Percentiles rank a stretch among this genome's conserved stretches.
phyloP scores from a whole-genome alignment of 345 rosid species.

The Zanthoxylum bungeanum region DNA sequence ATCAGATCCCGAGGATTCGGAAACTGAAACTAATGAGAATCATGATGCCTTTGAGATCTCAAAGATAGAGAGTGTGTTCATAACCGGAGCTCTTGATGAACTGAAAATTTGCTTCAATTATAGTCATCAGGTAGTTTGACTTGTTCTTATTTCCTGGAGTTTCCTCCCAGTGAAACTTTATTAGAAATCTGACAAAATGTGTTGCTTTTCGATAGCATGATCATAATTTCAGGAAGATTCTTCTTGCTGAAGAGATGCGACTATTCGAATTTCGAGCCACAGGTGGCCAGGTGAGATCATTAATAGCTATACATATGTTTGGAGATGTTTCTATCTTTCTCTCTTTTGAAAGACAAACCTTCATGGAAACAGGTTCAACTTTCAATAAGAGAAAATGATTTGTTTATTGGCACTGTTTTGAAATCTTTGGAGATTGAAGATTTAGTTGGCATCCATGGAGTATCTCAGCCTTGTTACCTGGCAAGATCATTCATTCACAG shows the following conservation, averaged over 20 bases:
- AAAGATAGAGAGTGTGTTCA: constrained; percentile 56
- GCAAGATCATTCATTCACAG: constrained; percentile 81
- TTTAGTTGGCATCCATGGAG: constrained; percentile 52
- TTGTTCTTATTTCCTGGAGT: constrained; percentile 13
- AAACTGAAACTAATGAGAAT: constrained; percentile 44
- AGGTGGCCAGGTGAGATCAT: constrained; percentile 81
- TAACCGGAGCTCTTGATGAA: constrained; percentile 91
- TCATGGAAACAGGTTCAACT: constrained; percentile 68
- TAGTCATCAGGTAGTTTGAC: constrained; percentile 50
- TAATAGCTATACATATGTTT: constrained; percentile 7
- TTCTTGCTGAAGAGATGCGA: constrained; percentile 70
- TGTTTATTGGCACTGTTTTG: constrained; percentile 81
- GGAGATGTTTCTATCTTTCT: constrained; percentile 16
- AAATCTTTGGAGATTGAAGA: constrained; percentile 97
- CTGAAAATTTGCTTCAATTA: constrained; percentile 75
- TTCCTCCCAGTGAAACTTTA: constrained; percentile 17
- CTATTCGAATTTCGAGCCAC: constrained; percentile 84
- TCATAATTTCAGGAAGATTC: constrained; percentile 59
- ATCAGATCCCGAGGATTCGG: constrained; percentile 73
- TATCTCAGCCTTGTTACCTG: constrained; percentile 58
- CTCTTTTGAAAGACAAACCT: constrained; percentile 20
- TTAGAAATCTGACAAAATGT: constrained; percentile 28
- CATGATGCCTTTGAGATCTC: constrained; percentile 36
- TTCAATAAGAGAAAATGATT: constrained; percentile 70
- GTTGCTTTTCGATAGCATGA: constrained; percentile 45